Evolutionary conservation across 352 stramenopile species (phyloP).

Genomic region (Globisporangium middletonii): DNA sequence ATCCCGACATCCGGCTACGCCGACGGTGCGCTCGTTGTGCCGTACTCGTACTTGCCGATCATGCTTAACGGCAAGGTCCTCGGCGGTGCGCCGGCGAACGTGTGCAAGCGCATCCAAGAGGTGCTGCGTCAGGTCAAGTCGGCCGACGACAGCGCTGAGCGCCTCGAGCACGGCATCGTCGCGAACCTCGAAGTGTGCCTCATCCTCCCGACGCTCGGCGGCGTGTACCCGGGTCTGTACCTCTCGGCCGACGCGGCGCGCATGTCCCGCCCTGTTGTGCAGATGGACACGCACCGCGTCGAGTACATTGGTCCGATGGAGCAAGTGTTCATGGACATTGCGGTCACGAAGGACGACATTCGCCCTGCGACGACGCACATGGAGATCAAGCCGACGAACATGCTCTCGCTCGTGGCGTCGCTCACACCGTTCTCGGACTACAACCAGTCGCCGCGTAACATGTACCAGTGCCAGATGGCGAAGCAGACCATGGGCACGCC

Average conservation of each 20-base stretch:
- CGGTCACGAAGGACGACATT: slow-evolving; percentile 94
- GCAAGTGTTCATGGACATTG: slow-evolving; percentile 97
- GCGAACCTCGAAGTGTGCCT: slow-evolving; percentile 79
- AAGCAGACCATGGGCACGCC: slow-evolving; percentile 99
- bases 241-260: slow-evolving; percentile 95
- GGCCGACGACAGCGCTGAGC: slow-evolving; percentile 31
- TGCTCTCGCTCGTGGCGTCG: slow-evolving; percentile 98
- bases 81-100: slow-evolving; percentile 79
- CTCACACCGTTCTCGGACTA: slow-evolving; percentile 99
- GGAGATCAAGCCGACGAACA: slow-evolving; percentile 98
- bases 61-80: slow-evolving; percentile 96
- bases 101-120: slow-evolving; percentile 83
- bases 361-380: slow-evolving; percentile 97
- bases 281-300: slow-evolving; percentile 87
- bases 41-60: slow-evolving; percentile 92
- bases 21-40: slow-evolving; percentile 79
- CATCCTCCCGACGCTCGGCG: slow-evolving; percentile 75
- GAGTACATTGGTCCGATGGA: slow-evolving; percentile 99
- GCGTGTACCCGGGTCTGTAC: slow-evolving; percentile 96
- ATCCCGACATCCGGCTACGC: slow-evolving; percentile 72
- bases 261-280: slow-evolving; percentile 91
- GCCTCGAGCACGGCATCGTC: slow-evolving; percentile 61
- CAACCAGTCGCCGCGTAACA: slow-evolving; percentile 99
- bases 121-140: slow-evolving; percentile 74
- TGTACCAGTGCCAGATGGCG: slow-evolving; percentile 99